These are phyloP conservation scores for Macrotyloma uniflorum DNA, from an alignment of 306 rosid species.

Conservation along the genomic window DNA sequence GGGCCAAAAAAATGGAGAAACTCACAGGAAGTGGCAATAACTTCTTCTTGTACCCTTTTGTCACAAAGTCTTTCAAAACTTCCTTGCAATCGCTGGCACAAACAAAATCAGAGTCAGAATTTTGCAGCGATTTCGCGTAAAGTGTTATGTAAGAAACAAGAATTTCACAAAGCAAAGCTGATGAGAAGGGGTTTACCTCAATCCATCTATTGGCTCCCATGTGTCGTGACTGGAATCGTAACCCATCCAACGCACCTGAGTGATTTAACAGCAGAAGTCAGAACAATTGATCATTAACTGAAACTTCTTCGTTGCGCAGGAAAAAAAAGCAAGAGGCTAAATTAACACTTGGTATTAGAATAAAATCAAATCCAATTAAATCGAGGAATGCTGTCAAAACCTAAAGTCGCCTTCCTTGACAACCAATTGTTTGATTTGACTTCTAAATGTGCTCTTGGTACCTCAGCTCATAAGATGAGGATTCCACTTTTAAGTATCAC, in stretches of 20 bases:
- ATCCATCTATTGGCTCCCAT: conserved; percentile 52
- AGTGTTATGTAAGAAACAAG: background rate
- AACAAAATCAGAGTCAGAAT: conserved; percentile 20
- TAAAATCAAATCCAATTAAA: background rate
- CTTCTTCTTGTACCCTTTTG: conserved; percentile 40
- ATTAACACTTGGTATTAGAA: background rate
- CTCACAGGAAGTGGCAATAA: conserved; percentile 58
- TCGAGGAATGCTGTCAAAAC: background rate
- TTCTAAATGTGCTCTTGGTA: background rate
- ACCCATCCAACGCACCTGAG: conserved; percentile 54
- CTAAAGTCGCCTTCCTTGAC: background rate
- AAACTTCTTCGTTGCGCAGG: background rate
- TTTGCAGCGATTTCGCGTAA: background rate
- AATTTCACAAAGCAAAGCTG: background rate
- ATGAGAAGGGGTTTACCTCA: conserved; percentile 32
- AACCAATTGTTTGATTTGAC: background rate
- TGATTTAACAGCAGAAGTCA: background rate
- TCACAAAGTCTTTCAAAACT: conserved; percentile 41
- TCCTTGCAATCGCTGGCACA: conserved; percentile 48
- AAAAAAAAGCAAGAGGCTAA: background rate
- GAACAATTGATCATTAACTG: background rate
- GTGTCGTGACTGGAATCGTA: conserved; percentile 50
- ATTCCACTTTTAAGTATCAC: background rate
- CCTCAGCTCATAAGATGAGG: background rate
- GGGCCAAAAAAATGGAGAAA: background rate